A percentile compares a stretch with the other conserved stretches of the same genome.
Conservation (phyloP, 768 basidiomycete genomes). For the Boletellus emodensis region DNA sequence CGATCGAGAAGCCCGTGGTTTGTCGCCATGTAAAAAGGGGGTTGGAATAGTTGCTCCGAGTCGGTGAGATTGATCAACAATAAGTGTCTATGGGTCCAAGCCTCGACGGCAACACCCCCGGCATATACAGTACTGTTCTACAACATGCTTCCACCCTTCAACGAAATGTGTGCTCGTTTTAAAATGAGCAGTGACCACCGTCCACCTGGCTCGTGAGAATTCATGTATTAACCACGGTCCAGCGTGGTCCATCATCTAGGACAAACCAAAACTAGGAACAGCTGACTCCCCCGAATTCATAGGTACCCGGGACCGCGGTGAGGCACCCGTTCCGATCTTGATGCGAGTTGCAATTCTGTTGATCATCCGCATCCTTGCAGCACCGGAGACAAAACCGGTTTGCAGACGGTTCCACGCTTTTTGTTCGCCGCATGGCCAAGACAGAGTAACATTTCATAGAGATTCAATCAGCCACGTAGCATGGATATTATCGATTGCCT, state of each 20-base stretch:
- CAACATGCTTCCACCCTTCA: not conserved
- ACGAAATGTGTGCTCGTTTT: too few species aligned
- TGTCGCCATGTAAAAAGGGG: too few species aligned
- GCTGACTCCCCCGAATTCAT: constrained; percentile 39
- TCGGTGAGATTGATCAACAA: too few species aligned
- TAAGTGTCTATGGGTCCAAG: too few species aligned
- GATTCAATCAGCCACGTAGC: not conserved
- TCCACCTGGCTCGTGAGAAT: too few species aligned
- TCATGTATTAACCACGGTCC: constrained; percentile 9
- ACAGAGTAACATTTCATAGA: not conserved
- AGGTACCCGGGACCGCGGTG: constrained; percentile 42
- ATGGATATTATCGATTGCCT: constrained; percentile 8
- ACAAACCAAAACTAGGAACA: constrained; percentile 31
- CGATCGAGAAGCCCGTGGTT: too few species aligned
- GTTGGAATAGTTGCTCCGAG: too few species aligned
- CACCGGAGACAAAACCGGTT: constrained; percentile 49
- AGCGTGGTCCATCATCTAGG: constrained; percentile 3
- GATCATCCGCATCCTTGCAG: constrained; percentile 39
- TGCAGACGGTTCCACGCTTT: constrained; percentile 43
- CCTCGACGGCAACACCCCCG: too few species aligned
- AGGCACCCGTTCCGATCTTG: constrained; percentile 42
- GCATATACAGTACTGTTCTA: too few species aligned
- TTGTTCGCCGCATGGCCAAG: not conserved
- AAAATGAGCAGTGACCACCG: too few species aligned
- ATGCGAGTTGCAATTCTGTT: constrained; percentile 50